Base-by-base conservation (phyloP, 495 filamentous ascomycete genomes). In the Trichoderma parareesei region DNA sequence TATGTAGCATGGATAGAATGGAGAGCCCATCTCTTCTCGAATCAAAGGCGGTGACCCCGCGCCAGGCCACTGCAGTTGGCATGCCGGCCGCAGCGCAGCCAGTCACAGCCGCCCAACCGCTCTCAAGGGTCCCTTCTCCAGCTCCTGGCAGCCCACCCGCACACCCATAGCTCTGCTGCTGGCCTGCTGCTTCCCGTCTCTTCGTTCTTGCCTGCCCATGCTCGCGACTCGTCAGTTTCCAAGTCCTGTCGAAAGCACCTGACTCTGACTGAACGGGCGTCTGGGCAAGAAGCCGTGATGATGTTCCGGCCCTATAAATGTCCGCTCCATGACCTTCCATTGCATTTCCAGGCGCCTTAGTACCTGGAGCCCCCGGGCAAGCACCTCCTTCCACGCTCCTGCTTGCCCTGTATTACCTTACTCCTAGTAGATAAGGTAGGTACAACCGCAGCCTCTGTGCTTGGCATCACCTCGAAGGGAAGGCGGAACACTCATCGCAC, bases 11-110 rank as follows among this genome's bases (percentile, higher is more conserved):
- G 27, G 27, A 27, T 27, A 27, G 27, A 27, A 27, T 27, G 27
- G 27, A 27, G 27, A 27, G 27, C 27, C 27, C 27, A 27, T 14
- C 13, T 48, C 44, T 48, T 14, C 13, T 18, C 16, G 13, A 16
- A 48, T 48, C 44, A 48, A 48, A 48, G 44, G 44, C 44, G 44
- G 44, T 48, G 44, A 48, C 44, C 44, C 44, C 44, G 44, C 44
- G 44, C 44, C 44, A 18, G 11, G n/a, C 40, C 11, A 41, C 11
- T 41, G 6, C 40, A 41, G 40, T 41, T 6, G 40, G 13, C 44
- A 10, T 48, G 13, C 44, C 13, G n/a, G 44, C 44, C n/a, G 13
- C 13, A 48, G 44, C 44, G 11, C n/a, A 10, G 44, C 44, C 44
- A 48, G 44, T 48, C 44, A 48, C 44, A 18, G 44, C 44, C 44